Evolutionary conservation across 345 rosid genomes (phyloP).

Genomic region (Populus ilicifolia): DNA sequence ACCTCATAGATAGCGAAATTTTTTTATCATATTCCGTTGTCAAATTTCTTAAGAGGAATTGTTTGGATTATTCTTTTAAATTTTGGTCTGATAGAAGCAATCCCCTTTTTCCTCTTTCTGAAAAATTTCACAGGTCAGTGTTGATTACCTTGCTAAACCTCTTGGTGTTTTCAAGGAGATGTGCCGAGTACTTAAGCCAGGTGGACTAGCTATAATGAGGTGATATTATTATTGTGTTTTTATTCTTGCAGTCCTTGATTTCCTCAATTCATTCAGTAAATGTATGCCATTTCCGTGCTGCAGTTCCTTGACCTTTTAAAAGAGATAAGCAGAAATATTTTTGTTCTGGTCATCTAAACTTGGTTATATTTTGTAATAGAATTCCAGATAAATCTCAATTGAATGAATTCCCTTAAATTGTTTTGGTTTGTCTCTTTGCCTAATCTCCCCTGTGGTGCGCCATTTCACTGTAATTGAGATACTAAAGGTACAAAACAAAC

Average conservation of each 20-base stretch:
- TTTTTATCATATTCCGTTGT: too few relatives aligned
- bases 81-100: too few relatives aligned
- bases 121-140: constrained; percentile 61
- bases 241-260: too few relatives aligned
- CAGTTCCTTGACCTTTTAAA: background rate
- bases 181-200: constrained; percentile 71
- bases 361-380: background rate
- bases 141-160: constrained; percentile 83
- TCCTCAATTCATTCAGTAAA: too few relatives aligned
- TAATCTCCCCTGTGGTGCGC: too few relatives aligned
- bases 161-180: constrained; percentile 79
- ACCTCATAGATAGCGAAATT: too few relatives aligned
- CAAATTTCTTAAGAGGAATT: background rate
- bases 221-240: constrained; percentile 7
- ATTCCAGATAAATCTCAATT: background rate
- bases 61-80: background rate
- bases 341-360: background rate
- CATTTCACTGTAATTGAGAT: too few relatives aligned
- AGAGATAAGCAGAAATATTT: background rate
- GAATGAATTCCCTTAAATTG: too few relatives aligned
- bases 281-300: background rate
- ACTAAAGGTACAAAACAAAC: too few relatives aligned
- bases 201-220: constrained; percentile 83
- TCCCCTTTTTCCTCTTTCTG: background rate
- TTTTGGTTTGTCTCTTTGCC: too few relatives aligned